phyloP scores from a whole-genome alignment of 768 basidiomycete species.

The Lactifluus volemus region DNA sequence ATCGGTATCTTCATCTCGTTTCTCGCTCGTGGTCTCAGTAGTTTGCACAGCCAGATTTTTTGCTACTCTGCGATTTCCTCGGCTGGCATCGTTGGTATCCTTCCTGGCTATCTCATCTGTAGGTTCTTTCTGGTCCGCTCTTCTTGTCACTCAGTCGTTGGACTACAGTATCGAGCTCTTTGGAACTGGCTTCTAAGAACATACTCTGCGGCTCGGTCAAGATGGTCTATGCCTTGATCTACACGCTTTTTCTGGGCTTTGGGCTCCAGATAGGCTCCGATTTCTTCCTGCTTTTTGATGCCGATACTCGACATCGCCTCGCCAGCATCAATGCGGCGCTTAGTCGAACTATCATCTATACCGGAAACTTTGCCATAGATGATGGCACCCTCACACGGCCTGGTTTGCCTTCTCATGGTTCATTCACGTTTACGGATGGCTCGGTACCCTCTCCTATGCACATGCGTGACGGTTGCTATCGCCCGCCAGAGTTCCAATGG shows the following conservation, averaged over 20 bases:
- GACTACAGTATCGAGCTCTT: conserved; percentile 60
- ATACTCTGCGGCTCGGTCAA: conserved; percentile 79
- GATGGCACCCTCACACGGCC: conserved; percentile 33
- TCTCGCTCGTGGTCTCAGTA: conserved; percentile 70
- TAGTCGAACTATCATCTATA: conserved; percentile 40
- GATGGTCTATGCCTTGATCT: conserved; percentile 85
- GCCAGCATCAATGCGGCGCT: conserved; percentile 45
- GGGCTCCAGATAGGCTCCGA: conserved; percentile 81
- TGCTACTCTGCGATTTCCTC: conserved; percentile 92
- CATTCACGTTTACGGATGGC: conserved; percentile 57
- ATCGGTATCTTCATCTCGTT: conserved; percentile 78
- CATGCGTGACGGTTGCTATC: conserved; percentile 61
- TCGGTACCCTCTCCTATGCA: conserved; percentile 37
- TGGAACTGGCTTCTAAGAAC: conserved; percentile 80
- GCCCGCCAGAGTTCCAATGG: conserved; percentile 59
- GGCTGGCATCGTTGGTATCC: conserved; percentile 76
- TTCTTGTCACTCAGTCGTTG: not conserved
- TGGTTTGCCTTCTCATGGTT: conserved; percentile 43
- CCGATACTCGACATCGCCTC: conserved; percentile 41
- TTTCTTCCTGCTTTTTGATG: conserved; percentile 66
- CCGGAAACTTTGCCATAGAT: conserved; percentile 63
- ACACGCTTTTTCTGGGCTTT: conserved; percentile 78
- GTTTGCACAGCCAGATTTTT: conserved; percentile 67
- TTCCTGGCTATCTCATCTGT: conserved; percentile 85
- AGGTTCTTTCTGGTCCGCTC: conserved; percentile 25